Base-by-base conservation (phyloP, 1,139 yeast genomes). In the Yamadazyma kanchanaburiensis region DNA sequence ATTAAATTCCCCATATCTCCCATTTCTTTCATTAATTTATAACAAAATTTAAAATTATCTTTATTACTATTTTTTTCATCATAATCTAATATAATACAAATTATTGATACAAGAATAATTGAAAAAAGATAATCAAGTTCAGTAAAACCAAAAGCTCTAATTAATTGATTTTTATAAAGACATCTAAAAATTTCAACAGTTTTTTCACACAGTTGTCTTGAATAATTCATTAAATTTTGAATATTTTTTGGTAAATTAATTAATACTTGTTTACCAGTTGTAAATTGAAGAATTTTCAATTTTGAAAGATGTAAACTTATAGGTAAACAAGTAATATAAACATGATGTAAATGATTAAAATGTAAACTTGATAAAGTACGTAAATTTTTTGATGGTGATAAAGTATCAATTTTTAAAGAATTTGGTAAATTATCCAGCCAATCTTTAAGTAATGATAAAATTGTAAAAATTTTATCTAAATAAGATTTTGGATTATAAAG, bases 331-430 rank as follows among this genome's bases (percentile, higher is more conserved):
- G 58, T 43, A 15, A 55, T 37, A 31, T 55, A 52, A 4, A 55
- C 50, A 30, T 55, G 59, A 38, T 56, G 62, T 6, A 55, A 38
- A 29, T 56, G 55, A 30, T 56, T 56, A 30, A 55, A 46, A 34
- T 56, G 60, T 17, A 56, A 34, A 16, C 59, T 49, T 25, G 53
- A 52, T 5, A 53, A 38, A 17, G 52, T 38, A 20, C 62, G 34
- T 27, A 48, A 45, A 15, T 37, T 38, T 2, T 29, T 28, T 20
- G 27, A 21, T 15, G 30, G 24, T 10, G 27, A 18, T 9, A 32
- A 26, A 16, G 40, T 40, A 17, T 40, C 41, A 4, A 56, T 36
- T 22, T 38, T 38, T 9, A 56, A 38, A 22, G 40, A 33, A 2
- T 29, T 35, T 2, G 62, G 62, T 9, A 56, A 34, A 11, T 29